Base-by-base conservation (phyloP, 225 moss, liverwort and hornwort species). In the Pseudoscleropodium purum region DNA sequence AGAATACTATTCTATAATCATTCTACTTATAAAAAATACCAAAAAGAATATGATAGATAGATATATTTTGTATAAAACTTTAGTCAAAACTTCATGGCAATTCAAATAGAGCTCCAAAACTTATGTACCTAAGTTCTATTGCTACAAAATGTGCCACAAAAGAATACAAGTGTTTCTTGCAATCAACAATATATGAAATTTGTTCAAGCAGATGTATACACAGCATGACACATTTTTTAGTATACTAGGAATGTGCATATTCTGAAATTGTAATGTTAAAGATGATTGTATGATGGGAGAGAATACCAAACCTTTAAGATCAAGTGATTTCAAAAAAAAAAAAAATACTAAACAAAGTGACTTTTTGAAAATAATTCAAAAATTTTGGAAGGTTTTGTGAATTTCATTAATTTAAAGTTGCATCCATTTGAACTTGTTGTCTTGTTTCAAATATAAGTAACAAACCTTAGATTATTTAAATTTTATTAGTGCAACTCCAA, bases 341-440 rank as follows among this genome's bases (percentile, higher is more conserved):
- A 52, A 15, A 18, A 65, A 34, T 1, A 7, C 5, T 18, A 17
- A 4, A 63, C 23, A 13, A 41, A 72, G 26, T 73, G 27, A 73
- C 41, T 73, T 41, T 27, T 9, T 54, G 25, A 43, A 1, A 43
- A 27, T 15, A 73, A 41, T 9, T 73, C 27, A 27, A 73, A 73
- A 10, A 0, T 8, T 43, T 73, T 26, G 26, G 15, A 73, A 73
- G 9, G 2, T 73, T 43, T n/a, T 73, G 24, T 15, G 25, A 27
- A 39, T 15, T 43, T 39, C 41, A 72, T 39, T 72, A 15, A 41
- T 72, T 26, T 72, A 5, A 73, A 26, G 23, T 69, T 69, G n/a
- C 1, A 0, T 1, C 23, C n/a, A 18, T 13, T 37, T 23, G n/a
- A n/a, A 16, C 2, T 43, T 16, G 2, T 39, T 41, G 5, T 43